Percentiles rank a stretch among this genome's conserved stretches.
Conservation (phyloP, 805 yeast species). For the Komagataella ulmi region DNA sequence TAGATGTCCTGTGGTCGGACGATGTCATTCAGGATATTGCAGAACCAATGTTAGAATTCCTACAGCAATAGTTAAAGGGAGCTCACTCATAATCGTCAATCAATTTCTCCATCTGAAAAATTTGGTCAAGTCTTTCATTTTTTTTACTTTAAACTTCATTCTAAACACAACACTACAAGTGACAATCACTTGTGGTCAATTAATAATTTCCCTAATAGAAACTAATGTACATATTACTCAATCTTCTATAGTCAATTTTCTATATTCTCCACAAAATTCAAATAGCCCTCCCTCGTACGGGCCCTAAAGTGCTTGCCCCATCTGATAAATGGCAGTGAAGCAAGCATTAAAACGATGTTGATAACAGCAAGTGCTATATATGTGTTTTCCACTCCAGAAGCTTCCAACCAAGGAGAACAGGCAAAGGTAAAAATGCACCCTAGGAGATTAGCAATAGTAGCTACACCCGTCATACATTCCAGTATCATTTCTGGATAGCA, state of each 20-base stretch:
- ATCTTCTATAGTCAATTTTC: slow-evolving; percentile 28
- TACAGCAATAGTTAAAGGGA: slow-evolving; percentile 5
- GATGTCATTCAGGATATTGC: slow-evolving; percentile 62
- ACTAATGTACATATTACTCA: slow-evolving; percentile 3
- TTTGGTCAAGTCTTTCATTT: background rate
- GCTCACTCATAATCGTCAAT: background rate
- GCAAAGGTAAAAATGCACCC: slow-evolving; percentile 57
- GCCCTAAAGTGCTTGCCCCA: slow-evolving; percentile 49
- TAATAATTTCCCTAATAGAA: background rate
- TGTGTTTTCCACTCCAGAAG: slow-evolving; percentile 43
- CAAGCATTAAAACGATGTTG: slow-evolving; percentile 37
- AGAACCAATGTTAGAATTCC: slow-evolving; percentile 22
- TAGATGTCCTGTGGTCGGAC: slow-evolving; percentile 90
- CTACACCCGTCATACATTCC: slow-evolving; percentile 54
- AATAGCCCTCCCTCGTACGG: slow-evolving; percentile 38
- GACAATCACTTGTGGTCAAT: background rate
- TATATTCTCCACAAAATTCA: slow-evolving; percentile 33
- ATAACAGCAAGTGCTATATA: slow-evolving; percentile 50
- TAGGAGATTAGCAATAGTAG: slow-evolving; percentile 47
- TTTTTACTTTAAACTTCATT: too few species aligned
- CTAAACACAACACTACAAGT: too few species aligned
- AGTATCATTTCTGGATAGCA: slow-evolving; percentile 52
- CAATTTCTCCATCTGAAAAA: background rate
- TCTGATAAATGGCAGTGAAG: slow-evolving; percentile 38
- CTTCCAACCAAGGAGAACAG: slow-evolving; percentile 48